phyloP scores from a whole-genome alignment of 257 asterid species.

The Leptodermis oblonga region DNA sequence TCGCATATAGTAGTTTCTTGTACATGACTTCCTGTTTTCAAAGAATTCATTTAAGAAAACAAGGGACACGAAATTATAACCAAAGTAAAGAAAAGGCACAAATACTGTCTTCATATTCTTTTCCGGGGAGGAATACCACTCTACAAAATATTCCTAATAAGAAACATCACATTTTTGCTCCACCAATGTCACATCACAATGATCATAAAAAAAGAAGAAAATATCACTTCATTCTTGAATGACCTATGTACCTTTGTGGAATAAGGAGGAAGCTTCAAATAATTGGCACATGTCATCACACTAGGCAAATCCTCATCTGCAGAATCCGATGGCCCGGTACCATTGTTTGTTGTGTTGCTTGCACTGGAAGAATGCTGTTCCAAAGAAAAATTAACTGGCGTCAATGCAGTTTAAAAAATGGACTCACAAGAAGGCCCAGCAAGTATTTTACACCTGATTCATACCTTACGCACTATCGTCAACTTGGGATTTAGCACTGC shows the following conservation, averaged over 20 bases:
- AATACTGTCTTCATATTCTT: not conserved
- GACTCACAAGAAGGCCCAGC: not conserved
- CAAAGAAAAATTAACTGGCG: constrained; percentile 4
- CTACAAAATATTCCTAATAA: not conserved
- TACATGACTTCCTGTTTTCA: constrained; percentile 74
- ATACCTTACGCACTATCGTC: constrained; percentile 97
- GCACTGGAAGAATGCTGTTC: constrained; percentile 76
- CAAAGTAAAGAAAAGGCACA: too few species aligned
- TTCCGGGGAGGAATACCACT: not conserved
- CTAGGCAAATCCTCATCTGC: constrained; percentile 97
- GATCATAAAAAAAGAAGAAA: not conserved
- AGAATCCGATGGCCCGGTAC: constrained; percentile 66
- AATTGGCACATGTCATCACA: constrained; percentile 99
- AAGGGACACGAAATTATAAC: not conserved
- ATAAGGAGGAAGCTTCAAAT: constrained; percentile 98
- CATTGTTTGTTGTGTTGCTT: constrained; percentile 43
- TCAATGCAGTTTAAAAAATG: not conserved
- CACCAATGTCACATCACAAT: not conserved
- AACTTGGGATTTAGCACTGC: constrained; percentile 91
- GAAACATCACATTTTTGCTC: not conserved
- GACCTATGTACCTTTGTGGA: constrained; percentile 71
- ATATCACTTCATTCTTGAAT: not conserved
- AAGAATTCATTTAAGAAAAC: not conserved
- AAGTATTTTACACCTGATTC: not conserved
- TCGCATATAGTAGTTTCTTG: constrained; percentile 85